Evolutionary conservation across 805 yeast genomes (phyloP), one percentile per base, ranked within the genome.

Genomic region (Saccharomycopsis capsularis): DNA sequence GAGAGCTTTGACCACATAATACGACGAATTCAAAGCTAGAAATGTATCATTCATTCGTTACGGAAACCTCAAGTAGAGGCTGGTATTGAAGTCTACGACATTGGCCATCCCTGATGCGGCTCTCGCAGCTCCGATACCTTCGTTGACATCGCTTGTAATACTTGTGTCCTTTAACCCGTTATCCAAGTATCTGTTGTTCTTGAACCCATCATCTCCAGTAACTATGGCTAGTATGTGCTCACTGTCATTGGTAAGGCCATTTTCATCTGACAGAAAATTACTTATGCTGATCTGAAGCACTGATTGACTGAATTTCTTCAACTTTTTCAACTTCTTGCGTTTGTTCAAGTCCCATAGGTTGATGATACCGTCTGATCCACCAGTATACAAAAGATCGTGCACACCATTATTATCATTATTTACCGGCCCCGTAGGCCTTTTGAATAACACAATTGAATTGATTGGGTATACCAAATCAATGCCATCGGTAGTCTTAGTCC

Each of bases 121-220:
- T 29, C 6, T 13, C 6, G 40, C 39, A 25, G 30, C 30, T 18
- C 45, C 40, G n/a, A 25, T 37, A 7, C 38, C 22, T 29, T n/a
- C 25, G 21, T n/a, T 39, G 21, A 13, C 19, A 15, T 19, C 3
- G 24, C 15, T 13, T 24, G 21, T 23, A 4, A 21, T 29, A 35
- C 29, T 27, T 3, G 19, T 21, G 25, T n/a, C 29, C 7, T 29
- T 30, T 35, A 16, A 13, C 6, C 48, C 48, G 18, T 24, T 46
- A 35, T 49, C 45, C 32, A 52, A 43, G 22, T 46, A 42, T 25
- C 44, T 29, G 23, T 50, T 52, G 36, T 52, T 71, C 54, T 72
- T 73, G 60, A 67, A 75, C 0, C 70, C 60, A 56, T 77, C 82
- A 52, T 75, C 77, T 16, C 77, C 69, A 3, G 74, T 66, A 1